Conservation (phyloP, 2,329 filamentous ascomycete genomes). For the Taxawa tesnikishii region DNA sequence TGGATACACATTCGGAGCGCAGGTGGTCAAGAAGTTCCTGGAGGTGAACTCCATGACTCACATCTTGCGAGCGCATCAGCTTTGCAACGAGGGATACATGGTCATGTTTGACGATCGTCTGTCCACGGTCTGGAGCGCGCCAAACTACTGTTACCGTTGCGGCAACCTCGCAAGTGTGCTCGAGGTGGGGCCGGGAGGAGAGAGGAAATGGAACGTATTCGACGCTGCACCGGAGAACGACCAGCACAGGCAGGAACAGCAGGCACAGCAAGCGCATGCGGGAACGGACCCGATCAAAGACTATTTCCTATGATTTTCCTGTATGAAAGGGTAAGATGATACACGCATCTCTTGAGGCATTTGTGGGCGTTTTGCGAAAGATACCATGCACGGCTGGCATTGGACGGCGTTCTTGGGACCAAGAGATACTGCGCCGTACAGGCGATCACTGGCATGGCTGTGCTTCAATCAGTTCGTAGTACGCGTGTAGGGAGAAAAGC, state of each 20-base stretch:
- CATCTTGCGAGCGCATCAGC: constrained; percentile 92
- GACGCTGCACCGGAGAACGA: constrained; percentile 95
- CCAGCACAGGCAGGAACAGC: constrained; percentile 66
- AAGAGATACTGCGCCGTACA: too few relatives aligned
- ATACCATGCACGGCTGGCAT: constrained; percentile 3
- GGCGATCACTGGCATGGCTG: too few relatives aligned
- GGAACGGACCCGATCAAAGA: constrained; percentile 62
- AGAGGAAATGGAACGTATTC: constrained; percentile 96
- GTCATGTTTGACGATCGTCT: constrained; percentile 89
- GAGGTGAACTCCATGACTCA: constrained; percentile 97
- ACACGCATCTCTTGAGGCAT: constrained; percentile 2
- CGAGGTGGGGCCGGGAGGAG: constrained; percentile 86
- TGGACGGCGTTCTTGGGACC: too few relatives aligned
- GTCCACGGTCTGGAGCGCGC: constrained; percentile 78
- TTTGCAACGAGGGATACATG: constrained; percentile 97
- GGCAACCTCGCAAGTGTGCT: constrained; percentile 96
- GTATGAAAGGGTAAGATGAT: too few relatives aligned
- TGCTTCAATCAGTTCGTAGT: too few relatives aligned
- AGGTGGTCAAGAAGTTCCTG: constrained; percentile 96
- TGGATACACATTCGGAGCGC: constrained; percentile 93
- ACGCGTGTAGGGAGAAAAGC: too few relatives aligned
- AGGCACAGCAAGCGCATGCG: constrained; percentile 52
- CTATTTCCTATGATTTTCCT: constrained; percentile 51
- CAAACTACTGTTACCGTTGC: constrained; percentile 43
- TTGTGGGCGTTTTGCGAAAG: constrained; percentile 5